A percentile compares a stretch with the other conserved stretches of the same genome.
Conservation (phyloP, 169 alveolate species). For the Haemoproteus tartakovskyi region DNA sequence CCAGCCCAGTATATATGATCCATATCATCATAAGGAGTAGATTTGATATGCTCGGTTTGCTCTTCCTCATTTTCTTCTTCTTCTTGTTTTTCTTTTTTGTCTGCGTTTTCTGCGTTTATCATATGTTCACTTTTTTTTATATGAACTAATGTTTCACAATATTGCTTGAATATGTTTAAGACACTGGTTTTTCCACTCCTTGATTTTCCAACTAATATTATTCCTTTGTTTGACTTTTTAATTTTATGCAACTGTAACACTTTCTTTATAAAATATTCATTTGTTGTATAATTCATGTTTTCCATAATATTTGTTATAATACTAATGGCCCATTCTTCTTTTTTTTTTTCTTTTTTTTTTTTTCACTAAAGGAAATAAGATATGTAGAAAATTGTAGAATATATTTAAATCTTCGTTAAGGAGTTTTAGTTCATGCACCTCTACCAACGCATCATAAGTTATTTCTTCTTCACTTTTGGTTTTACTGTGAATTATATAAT, state of each 20-base stretch:
- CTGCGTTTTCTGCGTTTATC: background rate
- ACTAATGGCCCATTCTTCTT: slow-evolving; percentile 25
- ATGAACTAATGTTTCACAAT: slow-evolving; percentile 9
- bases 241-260: slow-evolving; percentile 52
- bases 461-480: slow-evolving; percentile 58
- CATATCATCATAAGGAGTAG: too few relatives aligned
- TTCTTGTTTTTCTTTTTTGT: background rate
- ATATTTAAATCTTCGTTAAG: slow-evolving; percentile 53
- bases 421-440: slow-evolving; percentile 50
- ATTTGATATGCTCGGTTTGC: too few relatives aligned
- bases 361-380: slow-evolving; percentile 35
- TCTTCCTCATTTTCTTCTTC: background rate
- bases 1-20: too few relatives aligned
- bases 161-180: slow-evolving; percentile 38
- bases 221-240: slow-evolving; percentile 63
- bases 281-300: slow-evolving; percentile 57
- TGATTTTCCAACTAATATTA: slow-evolving; percentile 52
- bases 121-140: background rate
- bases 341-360: slow-evolving; percentile 31
- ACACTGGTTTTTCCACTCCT: slow-evolving; percentile 64
- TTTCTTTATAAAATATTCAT: slow-evolving; percentile 54
- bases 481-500: too few relatives aligned
- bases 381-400: slow-evolving; percentile 48
- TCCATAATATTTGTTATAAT: slow-evolving; percentile 49
- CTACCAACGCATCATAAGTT: slow-evolving; percentile 48